Evolutionary conservation across 768 basidiomycete species (phyloP).

Genomic region (Rhizopogon roseolus): DNA sequence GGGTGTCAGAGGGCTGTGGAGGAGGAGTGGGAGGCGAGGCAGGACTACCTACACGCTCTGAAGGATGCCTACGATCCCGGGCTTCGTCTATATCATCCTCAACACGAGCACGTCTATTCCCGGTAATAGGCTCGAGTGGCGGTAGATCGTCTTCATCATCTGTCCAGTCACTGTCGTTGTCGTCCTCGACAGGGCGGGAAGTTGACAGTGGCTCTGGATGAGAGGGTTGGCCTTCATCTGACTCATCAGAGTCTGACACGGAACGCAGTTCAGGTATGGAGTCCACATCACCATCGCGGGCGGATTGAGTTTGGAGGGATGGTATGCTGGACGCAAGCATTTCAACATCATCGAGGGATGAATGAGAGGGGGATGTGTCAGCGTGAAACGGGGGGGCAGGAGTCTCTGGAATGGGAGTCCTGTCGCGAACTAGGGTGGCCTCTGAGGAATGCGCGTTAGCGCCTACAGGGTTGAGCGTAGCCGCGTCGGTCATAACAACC

Average conservation of each 20-base stretch:
- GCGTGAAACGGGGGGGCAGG: not conserved
- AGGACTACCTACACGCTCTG: slow-evolving; percentile 43
- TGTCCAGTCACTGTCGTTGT: slow-evolving; percentile 23
- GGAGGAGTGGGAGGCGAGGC: slow-evolving; percentile 14
- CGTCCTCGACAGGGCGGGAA: slow-evolving; percentile 24
- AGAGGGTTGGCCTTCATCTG: slow-evolving; percentile 24
- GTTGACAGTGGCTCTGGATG: slow-evolving; percentile 24
- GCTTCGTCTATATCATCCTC: slow-evolving; percentile 61
- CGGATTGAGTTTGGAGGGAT: not conserved
- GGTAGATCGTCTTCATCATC: slow-evolving; percentile 28
- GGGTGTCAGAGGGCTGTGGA: slow-evolving; percentile 18
- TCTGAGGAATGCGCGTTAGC: not conserved
- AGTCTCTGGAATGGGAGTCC: slow-evolving; percentile 1
- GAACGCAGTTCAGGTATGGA: slow-evolving; percentile 39
- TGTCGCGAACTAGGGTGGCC: not conserved
- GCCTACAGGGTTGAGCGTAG: slow-evolving; percentile 4
- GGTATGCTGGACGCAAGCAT: slow-evolving; percentile 1
- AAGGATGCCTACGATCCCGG: slow-evolving; percentile 60
- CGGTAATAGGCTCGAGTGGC: slow-evolving; percentile 24
- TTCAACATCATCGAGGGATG: slow-evolving; percentile 3
- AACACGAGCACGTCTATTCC: slow-evolving; percentile 49
- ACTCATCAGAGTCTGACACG: slow-evolving; percentile 33
- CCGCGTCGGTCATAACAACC: not conserved
- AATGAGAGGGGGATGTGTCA: slow-evolving; percentile 1
- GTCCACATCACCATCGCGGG: slow-evolving; percentile 27